Percentiles rank a stretch among this genome's conserved stretches.
phyloP scores from a whole-genome alignment of 768 basidiomycete species.

The Guyanaporus albipodus region DNA sequence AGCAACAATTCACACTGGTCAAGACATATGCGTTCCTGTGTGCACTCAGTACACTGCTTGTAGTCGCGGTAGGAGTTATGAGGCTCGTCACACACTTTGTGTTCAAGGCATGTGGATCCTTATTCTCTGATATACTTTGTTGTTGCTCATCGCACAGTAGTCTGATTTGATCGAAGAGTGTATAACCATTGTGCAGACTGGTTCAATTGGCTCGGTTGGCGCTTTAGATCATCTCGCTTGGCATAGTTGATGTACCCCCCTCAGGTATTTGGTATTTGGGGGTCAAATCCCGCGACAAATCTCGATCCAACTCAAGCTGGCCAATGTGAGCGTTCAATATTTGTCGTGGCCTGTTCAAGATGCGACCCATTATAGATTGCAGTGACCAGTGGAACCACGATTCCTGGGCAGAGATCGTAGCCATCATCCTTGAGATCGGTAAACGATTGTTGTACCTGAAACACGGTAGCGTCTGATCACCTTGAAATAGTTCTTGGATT shows the following conservation, averaged over 20 bases:
- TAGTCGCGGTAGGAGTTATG: constrained; percentile 50
- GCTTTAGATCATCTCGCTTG: neutral
- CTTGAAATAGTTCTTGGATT: constrained; percentile 45
- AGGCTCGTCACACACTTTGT: constrained; percentile 62
- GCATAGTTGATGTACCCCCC: constrained; percentile 15
- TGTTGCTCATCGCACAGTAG: constrained; percentile 32
- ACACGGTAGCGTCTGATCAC: neutral
- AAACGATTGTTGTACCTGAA: constrained; percentile 21
- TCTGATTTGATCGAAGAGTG: constrained; percentile 58
- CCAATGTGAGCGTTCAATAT: constrained; percentile 38
- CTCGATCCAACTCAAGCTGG: constrained; percentile 39
- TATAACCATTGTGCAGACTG: constrained; percentile 34
- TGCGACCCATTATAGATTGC: constrained; percentile 51
- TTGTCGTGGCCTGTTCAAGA: neutral
- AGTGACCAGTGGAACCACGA: constrained; percentile 52
- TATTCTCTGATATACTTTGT: neutral
- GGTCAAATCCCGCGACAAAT: constrained; percentile 34
- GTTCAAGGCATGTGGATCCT: constrained; percentile 48
- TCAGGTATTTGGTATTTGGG: constrained; percentile 53
- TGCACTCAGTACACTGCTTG: constrained; percentile 42
- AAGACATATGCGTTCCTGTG: constrained; percentile 56
- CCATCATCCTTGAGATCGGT: constrained; percentile 59
- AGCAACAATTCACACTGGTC: constrained; percentile 56
- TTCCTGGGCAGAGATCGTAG: constrained; percentile 66
- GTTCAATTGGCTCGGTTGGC: constrained; percentile 33